These are phyloP conservation scores for Blastobotrys arbuscula DNA, from an alignment of 1,139 yeast genomes.

Conservation along the genomic window DNA sequence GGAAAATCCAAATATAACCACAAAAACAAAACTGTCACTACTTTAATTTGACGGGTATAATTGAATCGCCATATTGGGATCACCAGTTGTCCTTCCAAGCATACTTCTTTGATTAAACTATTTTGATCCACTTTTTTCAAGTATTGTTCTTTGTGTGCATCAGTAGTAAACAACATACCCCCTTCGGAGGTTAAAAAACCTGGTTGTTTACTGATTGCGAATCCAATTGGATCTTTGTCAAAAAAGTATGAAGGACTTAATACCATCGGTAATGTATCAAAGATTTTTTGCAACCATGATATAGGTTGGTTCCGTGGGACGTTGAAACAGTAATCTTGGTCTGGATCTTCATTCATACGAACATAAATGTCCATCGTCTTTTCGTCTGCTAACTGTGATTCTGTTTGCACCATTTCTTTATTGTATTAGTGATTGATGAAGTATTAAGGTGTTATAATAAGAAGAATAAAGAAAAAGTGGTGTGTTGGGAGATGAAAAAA, in stretches of 20 bases:
- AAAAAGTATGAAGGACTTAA: conserved; percentile 78
- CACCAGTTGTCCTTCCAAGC: conserved; percentile 88
- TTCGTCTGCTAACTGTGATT: background rate
- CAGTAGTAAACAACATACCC: conserved; percentile 59
- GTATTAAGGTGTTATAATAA: no score
- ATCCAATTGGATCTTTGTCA: conserved; percentile 56
- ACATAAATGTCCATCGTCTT: conserved; percentile 58
- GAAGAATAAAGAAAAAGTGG: background rate
- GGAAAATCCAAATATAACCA: conserved; percentile 97
- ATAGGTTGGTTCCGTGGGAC: conserved; percentile 51
- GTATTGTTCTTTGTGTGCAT: conserved; percentile 47
- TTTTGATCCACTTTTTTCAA: conserved; percentile 39
- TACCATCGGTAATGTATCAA: conserved; percentile 62
- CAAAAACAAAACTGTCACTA: conserved; percentile 43
- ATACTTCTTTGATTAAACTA: conserved; percentile 42
- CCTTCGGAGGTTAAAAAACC: conserved; percentile 86
- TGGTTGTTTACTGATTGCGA: conserved; percentile 65
- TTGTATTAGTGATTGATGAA: no score
- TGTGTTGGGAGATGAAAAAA: conserved; percentile 1
- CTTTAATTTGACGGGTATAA: conserved; percentile 42
- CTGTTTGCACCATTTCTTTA: background rate
- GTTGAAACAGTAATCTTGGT: conserved; percentile 86
- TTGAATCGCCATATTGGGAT: conserved; percentile 73
- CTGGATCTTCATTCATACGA: conserved; percentile 78
- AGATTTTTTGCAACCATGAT: conserved; percentile 54